These are phyloP conservation scores for Aspergillus cavernicola DNA, from an alignment of 495 filamentous ascomycete genomes.

Conservation along the genomic window DNA sequence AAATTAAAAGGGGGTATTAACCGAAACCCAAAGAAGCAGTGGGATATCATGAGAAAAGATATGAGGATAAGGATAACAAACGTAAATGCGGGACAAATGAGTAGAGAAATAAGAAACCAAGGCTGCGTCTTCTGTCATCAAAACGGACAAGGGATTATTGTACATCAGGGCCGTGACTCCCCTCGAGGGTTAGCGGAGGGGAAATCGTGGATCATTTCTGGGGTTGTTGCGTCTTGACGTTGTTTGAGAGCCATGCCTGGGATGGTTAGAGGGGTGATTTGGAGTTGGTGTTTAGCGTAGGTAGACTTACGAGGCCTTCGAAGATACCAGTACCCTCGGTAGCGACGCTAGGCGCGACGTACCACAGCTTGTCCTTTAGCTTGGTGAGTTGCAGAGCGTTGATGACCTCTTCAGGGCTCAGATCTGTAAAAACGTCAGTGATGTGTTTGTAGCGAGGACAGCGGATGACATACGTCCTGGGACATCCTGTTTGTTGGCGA, in stretches of 20 bases:
- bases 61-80: constrained; percentile 15
- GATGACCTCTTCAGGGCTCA: constrained; percentile 83
- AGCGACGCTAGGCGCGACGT: constrained; percentile 92
- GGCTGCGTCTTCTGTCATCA: constrained; percentile 49
- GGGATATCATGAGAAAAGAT: constrained; percentile 34
- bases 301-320: constrained; percentile 73
- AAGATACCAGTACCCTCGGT: constrained; percentile 91
- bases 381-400: constrained; percentile 78
- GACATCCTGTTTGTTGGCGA: constrained; percentile 98
- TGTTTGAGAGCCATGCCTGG: constrained; percentile 87
- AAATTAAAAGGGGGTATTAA: constrained; percentile 28
- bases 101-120: constrained; percentile 32
- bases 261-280: constrained; percentile 7
- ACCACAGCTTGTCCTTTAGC: constrained; percentile 91
- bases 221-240: constrained; percentile 70
- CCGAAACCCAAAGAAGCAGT: constrained; percentile 29
- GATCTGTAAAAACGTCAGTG: too few species aligned
- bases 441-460: constrained; percentile 15
- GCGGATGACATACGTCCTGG: constrained; percentile 60
- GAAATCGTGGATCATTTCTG: constrained; percentile 34
- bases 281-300: neutral
- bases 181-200: constrained; percentile 14
- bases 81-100: constrained; percentile 17
- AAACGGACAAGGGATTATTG: constrained; percentile 32
- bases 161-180: constrained; percentile 34